These are phyloP conservation scores for Sordariomycetes sp. DNA, from an alignment of 2,329 filamentous ascomycete species.

Conservation along the genomic window DNA sequence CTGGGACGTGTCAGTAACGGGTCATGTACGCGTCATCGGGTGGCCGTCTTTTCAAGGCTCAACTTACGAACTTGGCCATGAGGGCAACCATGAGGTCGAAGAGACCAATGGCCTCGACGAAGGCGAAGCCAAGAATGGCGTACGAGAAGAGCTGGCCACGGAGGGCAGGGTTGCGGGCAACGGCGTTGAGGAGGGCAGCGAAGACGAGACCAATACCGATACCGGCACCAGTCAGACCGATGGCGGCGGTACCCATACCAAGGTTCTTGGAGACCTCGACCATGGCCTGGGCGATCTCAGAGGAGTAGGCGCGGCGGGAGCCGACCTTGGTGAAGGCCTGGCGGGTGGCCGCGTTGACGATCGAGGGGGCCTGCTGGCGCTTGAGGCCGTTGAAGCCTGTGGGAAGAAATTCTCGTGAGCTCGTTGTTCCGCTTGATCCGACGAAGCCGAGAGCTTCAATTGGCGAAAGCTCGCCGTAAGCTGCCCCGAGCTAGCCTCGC, in stretches of 20 bases:
- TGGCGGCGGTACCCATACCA: conserved; percentile 79
- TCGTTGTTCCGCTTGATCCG: neutral
- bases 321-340: conserved; percentile 43
- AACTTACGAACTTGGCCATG: conserved; percentile 78
- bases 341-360: conserved; percentile 47
- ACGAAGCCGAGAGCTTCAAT: neutral
- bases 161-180: conserved; percentile 89
- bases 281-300: conserved; percentile 78
- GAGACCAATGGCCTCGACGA: conserved; percentile 85
- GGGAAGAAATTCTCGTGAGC: conserved; percentile 8
- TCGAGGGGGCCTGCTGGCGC: conserved; percentile 58
- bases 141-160: conserved; percentile 93
- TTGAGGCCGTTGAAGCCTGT: conserved; percentile 50
- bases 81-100: conserved; percentile 87
- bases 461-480: neutral
- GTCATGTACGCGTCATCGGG: neutral
- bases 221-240: conserved; percentile 85
- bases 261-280: conserved; percentile 86
- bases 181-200: conserved; percentile 76
- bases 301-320: conserved; percentile 67
- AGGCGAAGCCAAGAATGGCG: conserved; percentile 90
- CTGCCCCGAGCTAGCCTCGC: conserved; percentile 1
- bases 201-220: conserved; percentile 94
- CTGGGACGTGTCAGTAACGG: neutral
- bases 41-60: neutral